Conservation (phyloP, 1,284 basidiomycete species). For the Boletus coffeatus region DNA sequence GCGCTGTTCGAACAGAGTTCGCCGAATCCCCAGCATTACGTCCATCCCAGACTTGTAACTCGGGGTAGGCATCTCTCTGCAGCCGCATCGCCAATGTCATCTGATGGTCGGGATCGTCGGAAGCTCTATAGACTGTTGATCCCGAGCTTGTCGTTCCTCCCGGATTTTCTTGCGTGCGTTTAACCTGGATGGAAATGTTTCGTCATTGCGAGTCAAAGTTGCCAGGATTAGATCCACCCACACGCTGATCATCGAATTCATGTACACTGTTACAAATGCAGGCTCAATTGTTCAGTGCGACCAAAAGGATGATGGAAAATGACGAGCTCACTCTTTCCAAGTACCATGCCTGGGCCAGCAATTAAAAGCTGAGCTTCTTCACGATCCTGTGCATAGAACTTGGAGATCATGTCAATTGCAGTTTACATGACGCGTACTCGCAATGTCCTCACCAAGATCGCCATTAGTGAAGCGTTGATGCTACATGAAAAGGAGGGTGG, state of each 20-base stretch:
- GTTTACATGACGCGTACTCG: neutral
- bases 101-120: slow-evolving; percentile 10
- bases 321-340: slow-evolving; percentile 14
- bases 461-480: slow-evolving; percentile 12
- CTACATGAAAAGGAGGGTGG: slow-evolving; percentile 5
- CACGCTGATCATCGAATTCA: too few species aligned
- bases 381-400: slow-evolving; percentile 14
- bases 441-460: slow-evolving; percentile 10
- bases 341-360: slow-evolving; percentile 8
- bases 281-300: neutral
- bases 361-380: slow-evolving; percentile 1
- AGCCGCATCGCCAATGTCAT: neutral
- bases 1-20: neutral
- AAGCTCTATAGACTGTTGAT: slow-evolving; percentile 10
- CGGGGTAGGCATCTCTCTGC: neutral
- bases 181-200: slow-evolving; percentile 4
- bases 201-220: neutral
- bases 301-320: neutral
- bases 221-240: slow-evolving; percentile 3
- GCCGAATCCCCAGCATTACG: neutral
- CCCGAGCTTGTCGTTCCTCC: slow-evolving; percentile 6
- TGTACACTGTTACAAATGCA: slow-evolving; percentile 9
- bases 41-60: neutral
- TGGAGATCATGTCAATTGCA: neutral
- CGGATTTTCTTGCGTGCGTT: slow-evolving; percentile 15